Evolutionary conservation across 2,329 filamentous ascomycete genomes (phyloP).

Genomic region (Talaromyces marneffei): DNA sequence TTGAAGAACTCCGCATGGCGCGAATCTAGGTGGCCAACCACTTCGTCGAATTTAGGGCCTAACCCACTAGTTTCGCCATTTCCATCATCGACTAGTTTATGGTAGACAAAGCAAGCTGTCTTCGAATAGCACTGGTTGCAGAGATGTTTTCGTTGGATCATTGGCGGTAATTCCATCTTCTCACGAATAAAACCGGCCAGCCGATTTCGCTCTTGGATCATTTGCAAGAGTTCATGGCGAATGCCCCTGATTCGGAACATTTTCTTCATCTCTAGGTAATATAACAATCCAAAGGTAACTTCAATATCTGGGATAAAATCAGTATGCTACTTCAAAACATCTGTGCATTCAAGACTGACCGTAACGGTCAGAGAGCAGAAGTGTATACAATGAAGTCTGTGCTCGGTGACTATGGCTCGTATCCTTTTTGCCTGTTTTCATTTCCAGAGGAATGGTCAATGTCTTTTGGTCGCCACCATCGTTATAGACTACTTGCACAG

Average conservation of each 20-base stretch:
- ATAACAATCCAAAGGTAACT: slow-evolving; percentile 82
- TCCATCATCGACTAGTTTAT: slow-evolving; percentile 81
- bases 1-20: slow-evolving; percentile 77
- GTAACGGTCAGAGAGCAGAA: slow-evolving; percentile 88
- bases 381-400: slow-evolving; percentile 89
- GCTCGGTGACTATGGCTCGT: slow-evolving; percentile 78
- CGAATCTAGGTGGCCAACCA: slow-evolving; percentile 70
- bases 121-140: slow-evolving; percentile 90
- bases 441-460: slow-evolving; percentile 84
- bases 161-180: slow-evolving; percentile 73
- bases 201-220: slow-evolving; percentile 94
- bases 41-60: slow-evolving; percentile 72
- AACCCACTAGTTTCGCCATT: slow-evolving; percentile 75
- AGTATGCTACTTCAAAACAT: slow-evolving; percentile 16
- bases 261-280: slow-evolving; percentile 88
- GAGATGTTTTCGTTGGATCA: slow-evolving; percentile 74
- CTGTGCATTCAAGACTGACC: slow-evolving; percentile 36
- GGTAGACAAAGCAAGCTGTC: slow-evolving; percentile 84
- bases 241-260: slow-evolving; percentile 80
- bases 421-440: slow-evolving; percentile 84
- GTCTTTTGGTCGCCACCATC: slow-evolving; percentile 62
- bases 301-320: slow-evolving; percentile 60
- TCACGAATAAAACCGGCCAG: slow-evolving; percentile 80
- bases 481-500: slow-evolving; percentile 77
- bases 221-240: slow-evolving; percentile 81